These are phyloP conservation scores for Arthrobotrys musiformis DNA, from an alignment of 2,329 filamentous ascomycete genomes.

Conservation along the genomic window DNA sequence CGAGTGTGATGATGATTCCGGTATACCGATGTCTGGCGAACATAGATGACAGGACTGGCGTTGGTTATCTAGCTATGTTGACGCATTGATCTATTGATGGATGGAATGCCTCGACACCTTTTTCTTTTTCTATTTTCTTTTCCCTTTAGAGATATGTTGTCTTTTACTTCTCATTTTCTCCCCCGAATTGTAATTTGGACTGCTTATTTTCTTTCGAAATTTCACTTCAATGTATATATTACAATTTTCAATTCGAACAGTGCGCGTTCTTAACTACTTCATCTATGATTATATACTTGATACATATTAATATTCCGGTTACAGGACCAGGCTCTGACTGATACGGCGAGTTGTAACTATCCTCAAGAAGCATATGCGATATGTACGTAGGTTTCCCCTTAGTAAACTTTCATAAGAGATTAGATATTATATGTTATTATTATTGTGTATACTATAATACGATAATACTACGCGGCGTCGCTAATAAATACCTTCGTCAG, in stretches of 20 bases:
- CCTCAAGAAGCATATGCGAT: no score
- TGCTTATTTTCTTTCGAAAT: neutral
- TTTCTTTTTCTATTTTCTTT: neutral
- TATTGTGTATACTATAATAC: no score
- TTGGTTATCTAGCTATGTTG: neutral
- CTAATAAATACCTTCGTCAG: no score
- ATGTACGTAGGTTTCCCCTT: no score
- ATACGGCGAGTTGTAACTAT: no score
- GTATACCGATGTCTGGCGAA: neutral
- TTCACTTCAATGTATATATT: conserved; percentile 13
- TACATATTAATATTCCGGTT: no score
- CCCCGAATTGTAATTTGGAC: conserved; percentile 10
- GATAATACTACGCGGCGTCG: no score
- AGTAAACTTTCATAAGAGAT: no score
- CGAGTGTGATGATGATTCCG: neutral
- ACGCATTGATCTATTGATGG: neutral
- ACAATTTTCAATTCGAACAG: conserved; percentile 2
- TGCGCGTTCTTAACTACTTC: neutral
- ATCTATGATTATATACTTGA: neutral
- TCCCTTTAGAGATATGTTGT: neutral
- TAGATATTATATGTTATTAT: no score
- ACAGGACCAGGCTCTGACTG: no score
- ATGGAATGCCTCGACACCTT: neutral
- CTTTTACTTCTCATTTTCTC: neutral
- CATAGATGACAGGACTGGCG: neutral